These are phyloP conservation scores for Exutisphaerella laricina DNA, from an alignment of 2,329 filamentous ascomycete genomes.

Conservation along the genomic window DNA sequence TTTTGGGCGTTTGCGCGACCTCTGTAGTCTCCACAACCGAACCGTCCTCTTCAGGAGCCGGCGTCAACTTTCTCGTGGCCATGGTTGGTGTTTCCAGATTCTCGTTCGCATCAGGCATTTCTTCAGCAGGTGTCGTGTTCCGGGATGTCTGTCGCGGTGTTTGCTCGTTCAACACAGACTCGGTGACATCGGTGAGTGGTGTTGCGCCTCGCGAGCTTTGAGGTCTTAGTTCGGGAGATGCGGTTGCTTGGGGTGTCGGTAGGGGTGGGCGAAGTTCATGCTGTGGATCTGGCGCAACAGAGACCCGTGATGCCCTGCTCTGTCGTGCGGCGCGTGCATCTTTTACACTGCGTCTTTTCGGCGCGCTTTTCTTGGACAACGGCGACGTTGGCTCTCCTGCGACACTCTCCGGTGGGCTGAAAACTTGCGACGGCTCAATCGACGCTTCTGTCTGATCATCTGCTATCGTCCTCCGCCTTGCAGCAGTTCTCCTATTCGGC, in stretches of 20 bases:
- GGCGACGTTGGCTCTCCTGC: slow-evolving; percentile 49
- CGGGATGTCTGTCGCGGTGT: slow-evolving; percentile 34
- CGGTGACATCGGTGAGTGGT: slow-evolving; percentile 69
- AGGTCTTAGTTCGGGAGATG: slow-evolving; percentile 30
- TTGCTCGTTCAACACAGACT: slow-evolving; percentile 58
- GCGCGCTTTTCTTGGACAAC: slow-evolving; percentile 54
- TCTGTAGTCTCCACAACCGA: slow-evolving; percentile 15
- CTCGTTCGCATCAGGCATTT: slow-evolving; percentile 15
- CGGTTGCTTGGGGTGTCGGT: slow-evolving; percentile 48
- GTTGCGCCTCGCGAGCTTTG: slow-evolving; percentile 42
- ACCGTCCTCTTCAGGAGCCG: slow-evolving; percentile 14
- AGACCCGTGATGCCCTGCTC: slow-evolving; percentile 35
- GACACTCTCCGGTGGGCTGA: slow-evolving; percentile 52
- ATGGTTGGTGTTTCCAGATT: slow-evolving; percentile 11
- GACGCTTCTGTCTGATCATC: slow-evolving; percentile 50
- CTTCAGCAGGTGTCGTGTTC: slow-evolving; percentile 14
- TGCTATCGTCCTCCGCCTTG: slow-evolving; percentile 42
- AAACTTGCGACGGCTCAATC: slow-evolving; percentile 56
- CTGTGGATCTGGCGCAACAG: slow-evolving; percentile 35
- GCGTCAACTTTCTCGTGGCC: slow-evolving; percentile 6
- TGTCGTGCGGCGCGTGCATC: slow-evolving; percentile 46
- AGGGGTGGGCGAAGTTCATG: slow-evolving; percentile 30
- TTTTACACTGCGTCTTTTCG: slow-evolving; percentile 58
- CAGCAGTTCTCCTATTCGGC: slow-evolving; percentile 37
- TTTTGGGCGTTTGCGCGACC: slow-evolving; percentile 28